Evolutionary conservation across 257 asterid species (phyloP).

Genomic region (Fraxinus anomala): DNA sequence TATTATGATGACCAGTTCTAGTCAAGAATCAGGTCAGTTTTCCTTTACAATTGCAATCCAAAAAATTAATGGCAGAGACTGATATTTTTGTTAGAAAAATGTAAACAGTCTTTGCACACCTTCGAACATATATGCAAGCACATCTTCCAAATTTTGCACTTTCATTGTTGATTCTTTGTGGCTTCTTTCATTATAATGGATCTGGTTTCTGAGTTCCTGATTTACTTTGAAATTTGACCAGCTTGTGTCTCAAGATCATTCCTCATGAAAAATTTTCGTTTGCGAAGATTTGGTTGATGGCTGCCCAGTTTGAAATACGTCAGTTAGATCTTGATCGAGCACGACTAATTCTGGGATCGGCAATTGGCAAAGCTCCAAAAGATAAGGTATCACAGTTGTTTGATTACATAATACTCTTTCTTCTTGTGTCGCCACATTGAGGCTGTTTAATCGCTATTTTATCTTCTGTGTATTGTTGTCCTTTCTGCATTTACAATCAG

Average conservation of each 20-base stretch:
- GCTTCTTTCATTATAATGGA: neutral
- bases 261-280: slow-evolving; percentile 74
- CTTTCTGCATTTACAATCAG: slow-evolving; percentile 44
- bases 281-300: slow-evolving; percentile 93
- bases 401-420: slow-evolving; percentile 11
- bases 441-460: slow-evolving; percentile 16
- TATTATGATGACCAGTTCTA: neutral
- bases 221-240: slow-evolving; percentile 30
- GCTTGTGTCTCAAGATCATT: slow-evolving; percentile 58
- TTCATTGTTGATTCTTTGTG: slow-evolving; percentile 6
- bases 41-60: neutral
- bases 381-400: slow-evolving; percentile 46
- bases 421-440: slow-evolving; percentile 13
- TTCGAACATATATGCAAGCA: neutral
- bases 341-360: slow-evolving; percentile 54
- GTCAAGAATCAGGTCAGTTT: neutral
- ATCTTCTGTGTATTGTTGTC: slow-evolving; percentile 6
- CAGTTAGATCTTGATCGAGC: slow-evolving; percentile 69
- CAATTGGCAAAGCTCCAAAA: slow-evolving; percentile 68
- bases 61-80: neutral
- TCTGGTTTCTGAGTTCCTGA: slow-evolving; percentile 15
- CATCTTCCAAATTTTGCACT: neutral
- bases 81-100: neutral
- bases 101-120: neutral
- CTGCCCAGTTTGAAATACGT: slow-evolving; percentile 93